Evolutionary conservation across 768 basidiomycete genomes (phyloP).

Genomic region (Termitomyces titanicus): DNA sequence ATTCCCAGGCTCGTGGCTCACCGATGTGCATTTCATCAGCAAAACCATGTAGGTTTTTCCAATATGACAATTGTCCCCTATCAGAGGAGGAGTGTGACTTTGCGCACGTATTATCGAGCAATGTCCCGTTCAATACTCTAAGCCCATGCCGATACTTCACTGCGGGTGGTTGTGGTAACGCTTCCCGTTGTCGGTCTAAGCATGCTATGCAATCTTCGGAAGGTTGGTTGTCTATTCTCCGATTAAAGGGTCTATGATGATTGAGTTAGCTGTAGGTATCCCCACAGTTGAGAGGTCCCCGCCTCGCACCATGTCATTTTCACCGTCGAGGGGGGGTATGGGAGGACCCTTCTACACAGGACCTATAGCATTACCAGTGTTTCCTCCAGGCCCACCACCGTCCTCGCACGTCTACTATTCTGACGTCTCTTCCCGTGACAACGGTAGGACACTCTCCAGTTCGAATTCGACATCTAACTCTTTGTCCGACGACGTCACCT

Average conservation of each 20-base stretch:
- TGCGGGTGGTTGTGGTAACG: conserved; percentile 34
- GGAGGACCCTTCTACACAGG: conserved; percentile 5
- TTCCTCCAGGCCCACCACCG: conserved; percentile 3
- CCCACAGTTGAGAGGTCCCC: too few relatives aligned
- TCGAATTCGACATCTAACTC: conserved; percentile 17
- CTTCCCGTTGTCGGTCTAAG: conserved; percentile 32
- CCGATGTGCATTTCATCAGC: conserved; percentile 25
- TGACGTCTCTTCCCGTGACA: conserved; percentile 8
- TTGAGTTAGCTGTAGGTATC: neutral
- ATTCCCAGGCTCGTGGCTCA: conserved; percentile 7
- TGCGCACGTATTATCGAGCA: conserved; percentile 34
- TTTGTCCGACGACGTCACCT: conserved; percentile 26
- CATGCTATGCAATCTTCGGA: conserved; percentile 22
- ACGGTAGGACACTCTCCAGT: conserved; percentile 6
- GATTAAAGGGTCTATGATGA: neutral
- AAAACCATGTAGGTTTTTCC: conserved; percentile 49
- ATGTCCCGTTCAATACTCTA: conserved; percentile 17
- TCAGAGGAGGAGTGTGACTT: conserved; percentile 47
- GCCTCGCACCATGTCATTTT: neutral
- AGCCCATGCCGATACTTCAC: conserved; percentile 32
- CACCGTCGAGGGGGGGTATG: conserved; percentile 1
- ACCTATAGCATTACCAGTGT: conserved; percentile 7
- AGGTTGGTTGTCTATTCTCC: conserved; percentile 9
- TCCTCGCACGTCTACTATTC: conserved; percentile 7
- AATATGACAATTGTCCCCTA: conserved; percentile 37